Evolutionary conservation across 768 basidiomycete species (phyloP).

Genomic region (Collybia nuda): DNA sequence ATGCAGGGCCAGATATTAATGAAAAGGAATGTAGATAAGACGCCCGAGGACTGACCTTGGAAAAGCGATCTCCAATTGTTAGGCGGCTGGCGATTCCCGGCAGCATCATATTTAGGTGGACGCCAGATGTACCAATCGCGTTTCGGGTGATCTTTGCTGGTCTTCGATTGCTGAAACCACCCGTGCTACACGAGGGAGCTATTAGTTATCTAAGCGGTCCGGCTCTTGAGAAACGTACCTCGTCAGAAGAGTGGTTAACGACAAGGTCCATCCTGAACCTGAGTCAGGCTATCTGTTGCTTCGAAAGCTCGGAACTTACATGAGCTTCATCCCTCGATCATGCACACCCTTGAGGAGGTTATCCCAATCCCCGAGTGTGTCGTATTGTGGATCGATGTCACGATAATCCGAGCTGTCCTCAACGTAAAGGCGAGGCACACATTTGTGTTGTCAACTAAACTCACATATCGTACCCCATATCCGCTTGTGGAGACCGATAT

Average conservation of each 20-base stretch:
- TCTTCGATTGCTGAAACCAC: conserved; percentile 65
- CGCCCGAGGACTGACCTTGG: conserved; percentile 41
- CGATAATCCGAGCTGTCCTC: conserved; percentile 57
- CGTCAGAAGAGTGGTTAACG: conserved; percentile 70
- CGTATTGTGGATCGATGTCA: conserved; percentile 63
- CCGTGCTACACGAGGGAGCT: conserved; percentile 44
- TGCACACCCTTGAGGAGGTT: conserved; percentile 52
- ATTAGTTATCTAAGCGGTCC: too few species aligned
- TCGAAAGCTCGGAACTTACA: conserved; percentile 36
- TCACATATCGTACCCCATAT: conserved; percentile 77
- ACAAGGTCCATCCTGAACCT: conserved; percentile 72
- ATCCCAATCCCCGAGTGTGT: conserved; percentile 63
- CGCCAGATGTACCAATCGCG: conserved; percentile 81
- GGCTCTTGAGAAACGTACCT: conserved; percentile 32
- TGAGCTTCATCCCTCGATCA: conserved; percentile 65
- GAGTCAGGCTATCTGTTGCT: neutral
- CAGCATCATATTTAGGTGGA: conserved; percentile 49
- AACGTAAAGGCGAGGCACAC: neutral
- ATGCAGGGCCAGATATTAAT: neutral
- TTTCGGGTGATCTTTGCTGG: conserved; percentile 53
- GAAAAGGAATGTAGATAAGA: neutral
- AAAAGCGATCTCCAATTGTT: conserved; percentile 76
- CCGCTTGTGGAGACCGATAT: conserved; percentile 63
- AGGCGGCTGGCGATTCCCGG: conserved; percentile 58
- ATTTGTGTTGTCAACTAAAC: conserved; percentile 10